Evolutionary conservation across 139 green algal species (phyloP), one percentile per base, ranked within the genome.

Genomic region (Choricystis sp.): DNA sequence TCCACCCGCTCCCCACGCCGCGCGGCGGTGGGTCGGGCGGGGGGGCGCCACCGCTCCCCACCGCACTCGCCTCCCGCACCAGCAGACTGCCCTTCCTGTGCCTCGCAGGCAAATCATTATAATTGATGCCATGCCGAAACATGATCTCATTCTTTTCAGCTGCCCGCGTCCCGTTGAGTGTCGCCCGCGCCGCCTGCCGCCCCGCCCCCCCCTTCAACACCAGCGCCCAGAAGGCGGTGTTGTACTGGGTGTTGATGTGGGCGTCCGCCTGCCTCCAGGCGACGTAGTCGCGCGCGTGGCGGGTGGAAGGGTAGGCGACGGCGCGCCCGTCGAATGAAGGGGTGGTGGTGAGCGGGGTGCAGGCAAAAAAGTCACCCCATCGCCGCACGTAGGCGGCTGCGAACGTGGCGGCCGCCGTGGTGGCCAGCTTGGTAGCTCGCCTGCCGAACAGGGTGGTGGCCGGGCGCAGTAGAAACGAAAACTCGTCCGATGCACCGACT

Each of bases 221-320:
- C 5, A 97, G 76, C 20, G 71, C 75, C 90, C 90, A 97, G 74
- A 91, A 97, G 69, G 78, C 89, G 21, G 90, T 95, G 76, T 97
- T 97, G 75, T 97, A 97, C 82, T 96, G 82, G 74, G 90, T 95
- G 75, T 97, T 97, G 66, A 97, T 85, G 72, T 97, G 90, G 5
- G 82, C 88, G 79, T 97, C 90, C 0, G 83, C 86, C 65, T 97
- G 91, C 0, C 91, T 77, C 91, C 91, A 97, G 4, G 79, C 62
- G 19, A 97, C 70, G 71, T 97, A 97, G 77, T 97, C 91, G 1
- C 83, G 60, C 62, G 96, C 59, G 4, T 73, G 71, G 0, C 56
- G 24, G 24, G 77, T 66, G 48, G 61, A 75, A 0, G 91, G 91
- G 72, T 97, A 97, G 64, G 76, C 82, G 28, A 97, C 87, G 4